Conservation (phyloP, 352 stramenopile genomes). For the Albugo candida region DNA sequence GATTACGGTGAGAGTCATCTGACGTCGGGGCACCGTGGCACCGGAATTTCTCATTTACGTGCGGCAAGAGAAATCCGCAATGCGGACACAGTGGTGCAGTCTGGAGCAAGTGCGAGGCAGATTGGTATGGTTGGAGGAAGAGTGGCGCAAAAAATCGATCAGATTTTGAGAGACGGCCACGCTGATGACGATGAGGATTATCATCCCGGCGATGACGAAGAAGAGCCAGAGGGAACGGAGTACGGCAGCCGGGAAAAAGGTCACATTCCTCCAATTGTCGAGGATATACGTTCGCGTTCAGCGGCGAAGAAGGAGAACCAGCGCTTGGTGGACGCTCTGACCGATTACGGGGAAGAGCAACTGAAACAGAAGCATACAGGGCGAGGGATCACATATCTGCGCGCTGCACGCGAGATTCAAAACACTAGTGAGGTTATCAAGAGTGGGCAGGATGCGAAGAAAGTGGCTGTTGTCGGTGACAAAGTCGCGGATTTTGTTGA, state of each 20-base stretch:
- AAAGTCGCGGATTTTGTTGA: slow-evolving; percentile 18
- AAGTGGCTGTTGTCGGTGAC: slow-evolving; percentile 31
- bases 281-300: slow-evolving; percentile 20
- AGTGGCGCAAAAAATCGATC: slow-evolving; percentile 45
- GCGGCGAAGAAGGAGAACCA: slow-evolving; percentile 34
- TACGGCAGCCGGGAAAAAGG: slow-evolving; percentile 5
- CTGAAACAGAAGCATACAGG: slow-evolving; percentile 31
- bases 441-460: slow-evolving; percentile 26
- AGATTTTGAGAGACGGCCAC: slow-evolving; percentile 49
- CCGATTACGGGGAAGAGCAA: slow-evolving; percentile 32
- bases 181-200: slow-evolving; percentile 46
- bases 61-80: slow-evolving; percentile 35
- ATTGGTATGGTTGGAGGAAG: slow-evolving; percentile 37
- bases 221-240: slow-evolving; percentile 9
- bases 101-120: slow-evolving; percentile 23
- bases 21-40: slow-evolving; percentile 33
- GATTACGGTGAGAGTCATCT: slow-evolving; percentile 62
- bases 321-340: slow-evolving; percentile 32
- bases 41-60: slow-evolving; percentile 59
- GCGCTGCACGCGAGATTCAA: slow-evolving; percentile 31
- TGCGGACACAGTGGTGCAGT: slow-evolving; percentile 27
- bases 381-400: slow-evolving; percentile 37
- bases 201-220: slow-evolving; percentile 34
- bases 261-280: slow-evolving; percentile 21
- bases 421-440: slow-evolving; percentile 24